A percentile compares a stretch with the other conserved stretches of the same genome.
Conservation (phyloP, 139 green algal genomes). For the Coccomyxa sp. region DNA sequence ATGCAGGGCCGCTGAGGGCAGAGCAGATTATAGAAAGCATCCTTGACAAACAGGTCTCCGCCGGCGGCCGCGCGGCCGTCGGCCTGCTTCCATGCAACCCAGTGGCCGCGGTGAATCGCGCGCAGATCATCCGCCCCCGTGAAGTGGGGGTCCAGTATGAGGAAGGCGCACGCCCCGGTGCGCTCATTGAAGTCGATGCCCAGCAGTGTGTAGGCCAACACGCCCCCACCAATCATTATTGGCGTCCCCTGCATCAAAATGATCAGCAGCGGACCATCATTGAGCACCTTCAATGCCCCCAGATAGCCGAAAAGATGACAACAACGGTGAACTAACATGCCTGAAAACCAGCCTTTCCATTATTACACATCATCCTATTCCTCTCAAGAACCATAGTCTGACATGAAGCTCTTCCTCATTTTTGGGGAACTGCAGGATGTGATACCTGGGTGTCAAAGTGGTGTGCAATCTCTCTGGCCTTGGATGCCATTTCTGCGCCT, state of each 20-base stretch:
- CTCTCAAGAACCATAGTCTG: not conserved
- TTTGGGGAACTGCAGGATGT: not conserved
- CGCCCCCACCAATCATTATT: constrained; percentile 92
- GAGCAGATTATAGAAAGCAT: constrained; percentile 97
- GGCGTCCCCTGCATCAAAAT: constrained; percentile 39
- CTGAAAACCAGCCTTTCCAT: not conserved
- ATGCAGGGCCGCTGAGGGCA: constrained; percentile 74
- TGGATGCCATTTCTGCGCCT: constrained; percentile 74
- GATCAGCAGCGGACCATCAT: not conserved
- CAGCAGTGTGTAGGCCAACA: constrained; percentile 95
- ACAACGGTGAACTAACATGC: not conserved
- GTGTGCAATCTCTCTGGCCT: constrained; percentile 70
- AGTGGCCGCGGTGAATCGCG: constrained; percentile 66
- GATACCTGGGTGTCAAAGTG: constrained; percentile 80
- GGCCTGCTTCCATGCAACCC: constrained; percentile 86
- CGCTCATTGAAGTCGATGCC: constrained; percentile 83
- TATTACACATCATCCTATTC: not conserved
- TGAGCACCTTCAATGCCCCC: too few species aligned
- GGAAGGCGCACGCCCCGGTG: constrained; percentile 81
- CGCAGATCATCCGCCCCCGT: constrained; percentile 70
- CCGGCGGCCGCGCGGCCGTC: constrained; percentile 77
- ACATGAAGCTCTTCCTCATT: not conserved
- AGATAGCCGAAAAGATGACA: not conserved
- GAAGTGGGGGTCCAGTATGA: constrained; percentile 97
- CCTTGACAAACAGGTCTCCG: constrained; percentile 77